Evolutionary conservation across 1,284 basidiomycete species (phyloP).

Genomic region (Naganishia liquefaciens): DNA sequence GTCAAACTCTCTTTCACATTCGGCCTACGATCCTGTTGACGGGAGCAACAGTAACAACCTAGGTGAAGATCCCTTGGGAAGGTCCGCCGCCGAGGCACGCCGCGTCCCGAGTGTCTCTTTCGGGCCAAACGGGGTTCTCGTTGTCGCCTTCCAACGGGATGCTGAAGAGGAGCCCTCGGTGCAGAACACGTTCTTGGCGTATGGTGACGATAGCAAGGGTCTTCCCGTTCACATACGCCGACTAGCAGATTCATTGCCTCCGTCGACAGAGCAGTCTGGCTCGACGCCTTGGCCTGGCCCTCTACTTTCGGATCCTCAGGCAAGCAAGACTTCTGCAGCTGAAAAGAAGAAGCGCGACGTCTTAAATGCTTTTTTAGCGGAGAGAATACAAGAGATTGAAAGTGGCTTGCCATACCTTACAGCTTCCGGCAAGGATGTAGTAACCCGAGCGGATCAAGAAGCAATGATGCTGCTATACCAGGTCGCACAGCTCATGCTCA

Average conservation of each 20-base stretch:
- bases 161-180: slow-evolving; percentile 65
- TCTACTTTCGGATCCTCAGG: slow-evolving; percentile 71
- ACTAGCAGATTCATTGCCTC: slow-evolving; percentile 68
- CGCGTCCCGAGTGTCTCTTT: slow-evolving; percentile 78
- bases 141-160: slow-evolving; percentile 80
- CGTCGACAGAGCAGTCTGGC: slow-evolving; percentile 64
- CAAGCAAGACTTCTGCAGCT: slow-evolving; percentile 62
- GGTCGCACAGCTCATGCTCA: slow-evolving; percentile 74
- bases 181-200: slow-evolving; percentile 67
- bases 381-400: slow-evolving; percentile 72
- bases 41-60: not conserved
- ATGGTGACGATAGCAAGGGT: slow-evolving; percentile 60
- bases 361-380: slow-evolving; percentile 73
- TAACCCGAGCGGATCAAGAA: slow-evolving; percentile 65
- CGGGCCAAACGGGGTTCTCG: slow-evolving; percentile 82
- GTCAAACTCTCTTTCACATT: slow-evolving; percentile 5
- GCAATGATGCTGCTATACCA: slow-evolving; percentile 74
- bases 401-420: slow-evolving; percentile 72
- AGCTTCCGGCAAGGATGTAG: slow-evolving; percentile 53
- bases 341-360: slow-evolving; percentile 79
- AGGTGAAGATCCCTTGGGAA: slow-evolving; percentile 73
- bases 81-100: slow-evolving; percentile 62
- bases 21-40: slow-evolving; percentile 28
- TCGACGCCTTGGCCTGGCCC: slow-evolving; percentile 76
- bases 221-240: slow-evolving; percentile 68